Base-by-base conservation (phyloP, 257 asterid species). In the Solanum commersonii region DNA sequence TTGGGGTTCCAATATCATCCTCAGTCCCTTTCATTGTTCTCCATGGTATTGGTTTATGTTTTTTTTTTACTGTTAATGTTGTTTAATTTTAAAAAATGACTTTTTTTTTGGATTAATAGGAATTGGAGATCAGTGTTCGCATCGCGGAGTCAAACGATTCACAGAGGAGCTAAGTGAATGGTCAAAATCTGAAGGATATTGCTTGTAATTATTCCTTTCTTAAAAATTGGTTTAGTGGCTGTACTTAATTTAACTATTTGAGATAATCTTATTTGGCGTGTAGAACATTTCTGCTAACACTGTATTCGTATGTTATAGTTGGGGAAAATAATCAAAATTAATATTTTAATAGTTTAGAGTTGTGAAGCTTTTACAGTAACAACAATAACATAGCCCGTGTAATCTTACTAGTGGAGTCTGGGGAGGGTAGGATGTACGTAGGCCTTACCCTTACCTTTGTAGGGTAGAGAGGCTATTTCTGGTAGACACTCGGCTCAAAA, bases 81-180 rank as follows among this genome's bases (percentile, higher is more conserved):
- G 27, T 25, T 31, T 59, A 10, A 31, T 63, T 5, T 22, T 29
- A 49, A 49, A 42, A 46, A 25, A 52, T 87, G 38, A 6, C 8
- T 2, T 44, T 76, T 6, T 14, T 79, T 65, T 29, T 79, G 60
- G 79, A 56, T 89, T 89, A 22, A 22, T 87, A 96, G 99, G 99
- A 88, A 94, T 96, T 83, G 99, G 98, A 88, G 98, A 96, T 87
- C 98, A 96, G 93, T 96, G 98, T 89, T 91, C 98, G 10, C 93
- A 95, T 89, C 89, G 52, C 91, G 99, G 98, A 76, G 65, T 95
- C 88, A 93, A 91, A 90, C 94, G 90, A n/a, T 95, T 96, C 84
- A 95, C 98, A 0, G 89, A 94, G 88, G 93, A 94, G 92, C 95
- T 96, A 87, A 92, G 87, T 72, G 88, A 93, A 15, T 95, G 91